Percentiles rank a stretch among this genome's conserved stretches.
phyloP scores from a whole-genome alignment of 495 filamentous ascomycete species.

The Penicillium roqueforti region DNA sequence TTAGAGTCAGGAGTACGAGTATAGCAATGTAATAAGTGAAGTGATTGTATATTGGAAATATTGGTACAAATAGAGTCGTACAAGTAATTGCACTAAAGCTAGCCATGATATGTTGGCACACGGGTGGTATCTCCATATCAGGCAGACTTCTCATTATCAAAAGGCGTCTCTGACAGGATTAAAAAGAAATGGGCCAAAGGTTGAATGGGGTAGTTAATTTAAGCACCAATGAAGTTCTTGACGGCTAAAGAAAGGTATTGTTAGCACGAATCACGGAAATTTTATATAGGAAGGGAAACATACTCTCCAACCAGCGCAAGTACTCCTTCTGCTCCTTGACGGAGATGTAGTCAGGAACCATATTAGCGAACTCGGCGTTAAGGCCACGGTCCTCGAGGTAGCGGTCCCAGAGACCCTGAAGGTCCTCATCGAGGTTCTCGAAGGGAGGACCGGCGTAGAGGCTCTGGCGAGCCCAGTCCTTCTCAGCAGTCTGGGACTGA shows the following conservation, averaged over 20 bases:
- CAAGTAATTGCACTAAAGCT: not conserved
- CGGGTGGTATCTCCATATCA: not conserved
- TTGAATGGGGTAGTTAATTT: slow-evolving; percentile 24
- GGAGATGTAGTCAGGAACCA: slow-evolving; percentile 95
- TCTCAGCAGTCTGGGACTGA: slow-evolving; percentile 57
- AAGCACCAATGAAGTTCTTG: slow-evolving; percentile 71
- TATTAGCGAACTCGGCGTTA: slow-evolving; percentile 79
- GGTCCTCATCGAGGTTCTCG: slow-evolving; percentile 89
- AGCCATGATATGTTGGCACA: not conserved
- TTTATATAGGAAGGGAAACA: slow-evolving; percentile 25
- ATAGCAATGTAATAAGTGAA: not conserved
- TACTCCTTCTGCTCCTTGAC: slow-evolving; percentile 99
- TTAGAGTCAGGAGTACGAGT: not conserved
- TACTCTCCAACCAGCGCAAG: slow-evolving; percentile 77
- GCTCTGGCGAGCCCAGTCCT: slow-evolving; percentile 65
- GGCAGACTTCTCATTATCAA: not conserved
- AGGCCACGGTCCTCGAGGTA: slow-evolving; percentile 94
- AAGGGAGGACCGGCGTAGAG: slow-evolving; percentile 92
- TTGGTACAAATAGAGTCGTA: slow-evolving; percentile 6
- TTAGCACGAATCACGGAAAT: slow-evolving; percentile 13
- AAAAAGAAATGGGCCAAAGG: not conserved
- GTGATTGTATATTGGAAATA: slow-evolving; percentile 6
- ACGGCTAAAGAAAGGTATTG: slow-evolving; percentile 43
- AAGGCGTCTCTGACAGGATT: not conserved
- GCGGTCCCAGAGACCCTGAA: slow-evolving; percentile 85